Evolutionary conservation across 306 rosid species (phyloP).

Genomic region (Vigna reflexopilosa): DNA sequence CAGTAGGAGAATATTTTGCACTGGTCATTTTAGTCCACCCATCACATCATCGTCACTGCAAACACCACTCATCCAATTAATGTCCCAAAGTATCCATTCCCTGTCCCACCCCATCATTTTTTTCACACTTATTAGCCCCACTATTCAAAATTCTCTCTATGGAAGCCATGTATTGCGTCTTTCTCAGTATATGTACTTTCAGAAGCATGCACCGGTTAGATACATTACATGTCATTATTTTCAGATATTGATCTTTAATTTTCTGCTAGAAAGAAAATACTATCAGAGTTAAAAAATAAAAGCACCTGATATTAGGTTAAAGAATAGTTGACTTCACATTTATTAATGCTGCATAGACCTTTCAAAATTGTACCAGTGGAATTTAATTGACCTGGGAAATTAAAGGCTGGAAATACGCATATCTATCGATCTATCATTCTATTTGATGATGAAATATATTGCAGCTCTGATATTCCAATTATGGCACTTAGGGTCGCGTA

Average conservation of each 20-base stretch:
- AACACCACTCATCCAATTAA: slow-evolving; percentile 32
- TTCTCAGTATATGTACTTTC: background rate
- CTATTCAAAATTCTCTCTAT: background rate
- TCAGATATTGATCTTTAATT: background rate
- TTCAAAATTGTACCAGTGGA: background rate
- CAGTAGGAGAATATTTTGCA: slow-evolving; percentile 34
- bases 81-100: slow-evolving; percentile 7
- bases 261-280: too few species aligned
- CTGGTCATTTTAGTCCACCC: slow-evolving; percentile 46
- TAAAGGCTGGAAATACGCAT: background rate
- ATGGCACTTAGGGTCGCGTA: slow-evolving; percentile 24
- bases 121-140: background rate
- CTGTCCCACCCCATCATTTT: slow-evolving; percentile 26
- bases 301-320: background rate
- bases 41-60: slow-evolving; percentile 57
- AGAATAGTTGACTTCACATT: background rate
- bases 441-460: background rate
- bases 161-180: background rate
- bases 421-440: too few species aligned
- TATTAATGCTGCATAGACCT: background rate
- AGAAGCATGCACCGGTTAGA: background rate
- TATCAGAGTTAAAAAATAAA: too few species aligned
- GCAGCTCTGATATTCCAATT: slow-evolving; percentile 14
- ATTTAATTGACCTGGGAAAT: background rate
- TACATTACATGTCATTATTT: background rate